A percentile compares a stretch with the other conserved stretches of the same genome.
These are phyloP conservation scores for Salix udensis DNA, from an alignment of 345 rosid genomes.

Conservation along the genomic window DNA sequence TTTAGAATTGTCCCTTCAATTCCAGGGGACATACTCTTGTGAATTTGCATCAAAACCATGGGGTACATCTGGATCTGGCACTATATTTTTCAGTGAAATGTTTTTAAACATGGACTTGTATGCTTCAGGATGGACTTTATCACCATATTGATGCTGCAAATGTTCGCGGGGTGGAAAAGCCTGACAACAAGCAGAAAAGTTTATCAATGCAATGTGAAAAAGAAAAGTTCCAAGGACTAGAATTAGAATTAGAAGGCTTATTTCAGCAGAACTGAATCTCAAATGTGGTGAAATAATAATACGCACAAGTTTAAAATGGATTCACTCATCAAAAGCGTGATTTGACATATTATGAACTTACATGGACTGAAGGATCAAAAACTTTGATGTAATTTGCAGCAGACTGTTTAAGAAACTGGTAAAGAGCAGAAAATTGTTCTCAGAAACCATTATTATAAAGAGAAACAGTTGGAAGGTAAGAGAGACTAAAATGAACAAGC, in stretches of 20 bases:
- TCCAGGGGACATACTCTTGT: constrained; percentile 55
- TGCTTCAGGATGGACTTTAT: constrained; percentile 45
- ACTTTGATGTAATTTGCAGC: constrained; percentile 56
- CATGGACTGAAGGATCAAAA: constrained; percentile 77
- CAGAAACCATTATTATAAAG: constrained; percentile 11
- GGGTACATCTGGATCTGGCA: constrained; percentile 84
- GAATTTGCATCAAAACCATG: constrained; percentile 65
- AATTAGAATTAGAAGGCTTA: background rate
- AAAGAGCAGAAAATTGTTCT: background rate
- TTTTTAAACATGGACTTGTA: constrained; percentile 38
- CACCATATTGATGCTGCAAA: constrained; percentile 62
- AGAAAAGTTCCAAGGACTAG: background rate
- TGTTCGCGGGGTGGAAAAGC: constrained; percentile 64
- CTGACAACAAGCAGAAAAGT: constrained; percentile 36
- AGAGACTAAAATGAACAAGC: background rate
- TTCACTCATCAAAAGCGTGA: background rate
- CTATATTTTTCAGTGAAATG: constrained; percentile 47
- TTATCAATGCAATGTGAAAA: constrained; percentile 11
- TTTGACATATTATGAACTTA: constrained; percentile 36
- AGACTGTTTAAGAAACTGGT: constrained; percentile 81
- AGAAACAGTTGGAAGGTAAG: background rate
- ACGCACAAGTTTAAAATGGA: constrained; percentile 3
- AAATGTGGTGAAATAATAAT: constrained; percentile 11
- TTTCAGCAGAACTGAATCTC: background rate
- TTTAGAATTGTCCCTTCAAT: constrained; percentile 9